Conservation (phyloP, 495 filamentous ascomycete genomes). For the Aspergillus haitiensis region DNA sequence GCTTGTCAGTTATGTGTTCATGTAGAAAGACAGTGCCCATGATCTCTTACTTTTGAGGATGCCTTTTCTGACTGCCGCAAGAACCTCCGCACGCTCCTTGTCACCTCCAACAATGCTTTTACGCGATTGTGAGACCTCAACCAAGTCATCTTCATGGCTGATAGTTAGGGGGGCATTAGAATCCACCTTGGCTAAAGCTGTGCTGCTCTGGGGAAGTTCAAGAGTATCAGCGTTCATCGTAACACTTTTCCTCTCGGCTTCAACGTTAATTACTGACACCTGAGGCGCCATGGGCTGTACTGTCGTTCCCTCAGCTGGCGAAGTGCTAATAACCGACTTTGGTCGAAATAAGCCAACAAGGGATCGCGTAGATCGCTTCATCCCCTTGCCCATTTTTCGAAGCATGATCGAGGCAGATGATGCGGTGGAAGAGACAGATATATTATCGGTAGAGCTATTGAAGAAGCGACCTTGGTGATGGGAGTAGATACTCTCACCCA, state of each 20-base stretch:
- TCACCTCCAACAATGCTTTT: conserved; percentile 92
- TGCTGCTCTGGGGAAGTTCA: conserved; percentile 69
- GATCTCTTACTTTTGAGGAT: conserved; percentile 86
- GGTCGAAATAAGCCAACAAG: conserved; percentile 94
- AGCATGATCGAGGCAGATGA: conserved; percentile 99
- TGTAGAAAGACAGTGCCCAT: background rate
- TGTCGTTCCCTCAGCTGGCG: conserved; percentile 61
- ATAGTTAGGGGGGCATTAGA: conserved; percentile 34
- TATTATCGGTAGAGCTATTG: conserved; percentile 88
- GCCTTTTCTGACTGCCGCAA: conserved; percentile 86
- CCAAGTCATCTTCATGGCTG: conserved; percentile 52
- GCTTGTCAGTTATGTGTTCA: conserved; percentile 19
- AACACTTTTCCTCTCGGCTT: conserved; percentile 84
- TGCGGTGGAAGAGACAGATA: conserved; percentile 95
- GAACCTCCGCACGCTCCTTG: conserved; percentile 83
- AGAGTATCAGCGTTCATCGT: conserved; percentile 73
- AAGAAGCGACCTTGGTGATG: conserved; percentile 79
- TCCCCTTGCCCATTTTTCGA: conserved; percentile 96
- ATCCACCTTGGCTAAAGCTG: conserved; percentile 88
- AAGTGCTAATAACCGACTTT: conserved; percentile 81
- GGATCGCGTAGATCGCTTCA: conserved; percentile 89
- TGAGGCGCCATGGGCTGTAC: conserved; percentile 69
- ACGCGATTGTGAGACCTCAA: conserved; percentile 60
- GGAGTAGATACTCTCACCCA: conserved; percentile 91
- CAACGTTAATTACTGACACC: conserved; percentile 92